Evolutionary conservation across 2,329 filamentous ascomycete genomes (phyloP), one percentile per base, ranked within the genome.

Genomic region (Xylariaceae sp.): DNA sequence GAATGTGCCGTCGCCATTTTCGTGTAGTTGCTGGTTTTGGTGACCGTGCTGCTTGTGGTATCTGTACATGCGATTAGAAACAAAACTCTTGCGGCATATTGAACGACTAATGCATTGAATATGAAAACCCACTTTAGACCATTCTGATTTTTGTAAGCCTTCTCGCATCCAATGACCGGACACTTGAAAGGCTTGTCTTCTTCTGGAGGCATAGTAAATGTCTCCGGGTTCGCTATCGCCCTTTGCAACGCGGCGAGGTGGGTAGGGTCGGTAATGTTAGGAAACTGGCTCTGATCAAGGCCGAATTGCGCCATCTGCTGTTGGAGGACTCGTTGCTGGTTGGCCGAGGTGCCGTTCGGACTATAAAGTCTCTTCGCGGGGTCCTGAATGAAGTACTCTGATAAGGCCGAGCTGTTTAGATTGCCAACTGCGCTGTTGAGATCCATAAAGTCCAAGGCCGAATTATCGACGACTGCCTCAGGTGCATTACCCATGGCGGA

Each of bases 81-180:
- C 39, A 62, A 29, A 47, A 51, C 50, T 50, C 35, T 37, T 26
- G 32, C 9, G 57, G 49, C 57, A 56, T 59, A 54, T 39, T 44
- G 45, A 19, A 30, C 47, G 27, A 34, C 35, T 31, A 6, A 40
- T n/a, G 45, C 6, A 32, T 27, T 12, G 47, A 54, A 53, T 56
- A 32, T 52, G 37, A 54, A 62, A 61, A 74, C 76, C 64, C 90
- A 99, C 82, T 97, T 99, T 54, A 99, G 79, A 48, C 94, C 94
- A 64, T 99, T 99, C 71, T 97, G 94, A 71, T 99, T 99, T 80
- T 99, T 99, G 76, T 99, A 99, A 0, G 94, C 92, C 78, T 99
- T 99, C 72, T 97, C 94, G 68, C 94, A 99, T 4, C 94, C 94
- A 70, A 99, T 95, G 49, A 99, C 94, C 1, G 94, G 94, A 67